A percentile compares a stretch with the other conserved stretches of the same genome.
Conservation (phyloP, 371 early-diverging fungal species). For the Lichtheimia ornata region DNA sequence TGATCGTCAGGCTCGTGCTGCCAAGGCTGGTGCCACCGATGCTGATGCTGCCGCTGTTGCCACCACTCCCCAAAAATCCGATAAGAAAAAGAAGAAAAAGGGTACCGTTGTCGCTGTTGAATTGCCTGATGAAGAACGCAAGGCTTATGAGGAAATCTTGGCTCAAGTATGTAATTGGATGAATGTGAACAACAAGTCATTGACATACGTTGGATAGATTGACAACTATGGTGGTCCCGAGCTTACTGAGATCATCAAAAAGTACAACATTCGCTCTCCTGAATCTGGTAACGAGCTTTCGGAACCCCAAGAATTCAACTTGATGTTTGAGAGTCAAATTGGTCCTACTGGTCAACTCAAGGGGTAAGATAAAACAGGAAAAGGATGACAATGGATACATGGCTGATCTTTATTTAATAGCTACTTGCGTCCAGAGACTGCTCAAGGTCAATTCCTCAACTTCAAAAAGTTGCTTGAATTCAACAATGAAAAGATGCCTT, state of each 20-base stretch:
- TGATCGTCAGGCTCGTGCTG: slow-evolving; percentile 72
- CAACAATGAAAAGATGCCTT: slow-evolving; percentile 99
- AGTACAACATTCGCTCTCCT: slow-evolving; percentile 90
- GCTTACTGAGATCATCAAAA: slow-evolving; percentile 86
- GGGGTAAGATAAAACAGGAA: slow-evolving; percentile 55
- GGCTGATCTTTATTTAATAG: slow-evolving; percentile 25
- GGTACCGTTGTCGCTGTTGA: slow-evolving; percentile 68
- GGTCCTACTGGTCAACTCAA: slow-evolving; percentile 97
- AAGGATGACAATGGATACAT: not conserved
- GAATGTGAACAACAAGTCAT: too few relatives aligned
- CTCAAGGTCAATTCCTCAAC: slow-evolving; percentile 99
- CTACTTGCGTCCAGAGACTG: slow-evolving; percentile 99
- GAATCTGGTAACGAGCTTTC: slow-evolving; percentile 92
- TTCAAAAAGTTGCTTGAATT: slow-evolving; percentile 97
- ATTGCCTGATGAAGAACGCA: slow-evolving; percentile 66
- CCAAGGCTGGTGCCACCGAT: slow-evolving; percentile 46
- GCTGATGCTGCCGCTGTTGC: slow-evolving; percentile 32
- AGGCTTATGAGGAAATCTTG: slow-evolving; percentile 81
- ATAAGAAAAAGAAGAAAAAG: slow-evolving; percentile 75
- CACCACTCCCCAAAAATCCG: slow-evolving; percentile 54
- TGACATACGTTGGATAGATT: slow-evolving; percentile 53
- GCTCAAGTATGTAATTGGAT: slow-evolving; percentile 64
- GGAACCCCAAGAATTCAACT: slow-evolving; percentile 94
- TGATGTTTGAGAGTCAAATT: slow-evolving; percentile 99
- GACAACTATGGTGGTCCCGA: slow-evolving; percentile 92